A percentile compares a stretch with the other conserved stretches of the same genome.
These are phyloP conservation scores for Pleurotus tuber-regium DNA, from an alignment of 768 basidiomycete genomes.

Conservation along the genomic window DNA sequence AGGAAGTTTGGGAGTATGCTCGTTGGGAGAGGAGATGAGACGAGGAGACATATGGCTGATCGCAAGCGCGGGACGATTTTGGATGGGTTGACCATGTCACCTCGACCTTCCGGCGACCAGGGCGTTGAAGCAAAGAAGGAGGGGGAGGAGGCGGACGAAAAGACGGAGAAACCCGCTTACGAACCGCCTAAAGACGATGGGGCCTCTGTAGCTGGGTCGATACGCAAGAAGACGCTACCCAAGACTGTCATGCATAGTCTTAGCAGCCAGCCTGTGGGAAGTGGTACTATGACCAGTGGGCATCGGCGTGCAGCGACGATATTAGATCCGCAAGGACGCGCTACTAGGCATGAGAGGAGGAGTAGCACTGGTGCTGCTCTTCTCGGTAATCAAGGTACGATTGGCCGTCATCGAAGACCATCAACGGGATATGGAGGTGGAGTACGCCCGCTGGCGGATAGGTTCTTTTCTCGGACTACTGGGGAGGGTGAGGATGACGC, in stretches of 20 bases:
- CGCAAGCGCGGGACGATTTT: constrained; percentile 53
- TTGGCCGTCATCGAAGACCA: constrained; percentile 68
- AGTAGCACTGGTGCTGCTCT: constrained; percentile 75
- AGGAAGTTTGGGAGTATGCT: constrained; percentile 75
- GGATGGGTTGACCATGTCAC: constrained; percentile 31
- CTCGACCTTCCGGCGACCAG: constrained; percentile 35
- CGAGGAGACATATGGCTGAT: constrained; percentile 31
- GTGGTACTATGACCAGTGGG: constrained; percentile 18
- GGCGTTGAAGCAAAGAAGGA: constrained; percentile 28
- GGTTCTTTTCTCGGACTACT: constrained; percentile 49
- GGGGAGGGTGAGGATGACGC: constrained; percentile 46
- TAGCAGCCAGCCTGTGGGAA: constrained; percentile 54
- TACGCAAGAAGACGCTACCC: constrained; percentile 9
- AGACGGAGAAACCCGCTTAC: constrained; percentile 12
- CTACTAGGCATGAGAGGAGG: constrained; percentile 67
- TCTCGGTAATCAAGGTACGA: constrained; percentile 47
- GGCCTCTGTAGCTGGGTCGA: constrained; percentile 15
- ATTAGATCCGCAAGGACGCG: constrained; percentile 63
- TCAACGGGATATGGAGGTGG: constrained; percentile 59
- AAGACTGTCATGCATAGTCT: constrained; percentile 35
- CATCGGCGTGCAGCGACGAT: constrained; percentile 80
- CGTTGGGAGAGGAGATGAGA: constrained; percentile 45
- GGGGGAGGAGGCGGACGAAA: constrained; percentile 27
- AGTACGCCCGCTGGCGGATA: constrained; percentile 36
- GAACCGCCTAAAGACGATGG: constrained; percentile 13